These are phyloP conservation scores for Glycine soja DNA, from an alignment of 306 rosid genomes.

Conservation along the genomic window DNA sequence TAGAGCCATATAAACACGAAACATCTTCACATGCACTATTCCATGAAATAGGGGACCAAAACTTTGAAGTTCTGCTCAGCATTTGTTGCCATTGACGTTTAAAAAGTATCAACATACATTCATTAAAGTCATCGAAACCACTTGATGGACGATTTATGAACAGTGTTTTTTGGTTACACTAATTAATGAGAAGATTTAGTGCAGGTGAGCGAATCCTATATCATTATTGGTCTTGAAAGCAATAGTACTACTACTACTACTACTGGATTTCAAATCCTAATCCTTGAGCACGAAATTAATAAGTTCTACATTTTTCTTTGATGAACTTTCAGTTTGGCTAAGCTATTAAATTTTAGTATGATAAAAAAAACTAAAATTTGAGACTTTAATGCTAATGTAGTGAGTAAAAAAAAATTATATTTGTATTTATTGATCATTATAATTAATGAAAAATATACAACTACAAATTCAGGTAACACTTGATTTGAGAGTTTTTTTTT, in stretches of 20 bases:
- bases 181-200: slow-evolving; percentile 44
- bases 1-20: slow-evolving; percentile 2
- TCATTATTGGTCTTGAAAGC: slow-evolving; percentile 36
- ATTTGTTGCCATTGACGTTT: slow-evolving; percentile 26
- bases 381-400: background rate
- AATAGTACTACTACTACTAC: background rate
- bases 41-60: slow-evolving; percentile 38
- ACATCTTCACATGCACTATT: slow-evolving; percentile 46
- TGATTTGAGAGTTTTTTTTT: background rate
- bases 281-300: background rate
- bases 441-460: too few relatives aligned
- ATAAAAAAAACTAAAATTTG: background rate
- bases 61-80: slow-evolving; percentile 27
- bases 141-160: slow-evolving; percentile 16
- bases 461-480: too few relatives aligned
- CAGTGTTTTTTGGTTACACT: slow-evolving; percentile 28
- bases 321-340: background rate
- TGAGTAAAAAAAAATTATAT: too few relatives aligned
- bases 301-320: background rate
- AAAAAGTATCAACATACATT: background rate
- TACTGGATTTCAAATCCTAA: background rate
- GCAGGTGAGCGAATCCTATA: slow-evolving; percentile 28
- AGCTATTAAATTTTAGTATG: background rate
- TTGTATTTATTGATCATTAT: too few relatives aligned
- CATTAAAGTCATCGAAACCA: slow-evolving; percentile 35